Base-by-base conservation (phyloP, 2,329 filamentous ascomycete species). In the Setomelanomma holmii region DNA sequence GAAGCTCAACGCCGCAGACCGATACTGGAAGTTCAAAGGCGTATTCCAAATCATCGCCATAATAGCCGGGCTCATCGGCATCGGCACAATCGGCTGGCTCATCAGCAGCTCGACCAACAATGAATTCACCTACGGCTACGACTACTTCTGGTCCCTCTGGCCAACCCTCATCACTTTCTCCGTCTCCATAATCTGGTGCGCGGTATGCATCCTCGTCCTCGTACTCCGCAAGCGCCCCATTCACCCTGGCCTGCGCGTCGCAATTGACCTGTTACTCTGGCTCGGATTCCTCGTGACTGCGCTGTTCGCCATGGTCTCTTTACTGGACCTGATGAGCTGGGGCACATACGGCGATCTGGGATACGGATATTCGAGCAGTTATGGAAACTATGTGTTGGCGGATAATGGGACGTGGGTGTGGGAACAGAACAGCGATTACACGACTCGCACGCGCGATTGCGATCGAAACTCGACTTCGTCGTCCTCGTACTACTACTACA, bases 191-290 rank as follows among this genome's bases (percentile, higher is more conserved):
- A n/a, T 72, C 39, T 76, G 67, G 68, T 64, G 66, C 48, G 8
- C 46, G 21, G 43, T 66, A 3, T 70, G 64, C 56, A 53, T 73
- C 19, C 19, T 64, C 22, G 45, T 68, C 14, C 61, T 74, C 38
- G 38, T 72, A 20, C 17, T 64, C 10, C 63, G 64, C 43, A 63
- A 66, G 38, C 55, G 54, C 1, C 64, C 70, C 8, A 57, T 74
- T 1, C 72, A 75, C 49, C 72, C 73, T 4, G 72, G 73, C 16
- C 45, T 58, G 5, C 67, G 64, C 24, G 72, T 76, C n/a, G 57
- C 67, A 10, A 52, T 73, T 40, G 71, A 76, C 42, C 61, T 76
- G 1, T 38, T 75, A 1, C 61, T 75, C 2, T 76, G 72, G 72
- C 59, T 76, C 2, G 60, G 63, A 11, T 67, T 69, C 45, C 55